A percentile compares a stretch with the other conserved stretches of the same genome.
Evolutionary conservation across 1,284 basidiomycete species (phyloP).

Genomic region (Mrakiaceae sp.): DNA sequence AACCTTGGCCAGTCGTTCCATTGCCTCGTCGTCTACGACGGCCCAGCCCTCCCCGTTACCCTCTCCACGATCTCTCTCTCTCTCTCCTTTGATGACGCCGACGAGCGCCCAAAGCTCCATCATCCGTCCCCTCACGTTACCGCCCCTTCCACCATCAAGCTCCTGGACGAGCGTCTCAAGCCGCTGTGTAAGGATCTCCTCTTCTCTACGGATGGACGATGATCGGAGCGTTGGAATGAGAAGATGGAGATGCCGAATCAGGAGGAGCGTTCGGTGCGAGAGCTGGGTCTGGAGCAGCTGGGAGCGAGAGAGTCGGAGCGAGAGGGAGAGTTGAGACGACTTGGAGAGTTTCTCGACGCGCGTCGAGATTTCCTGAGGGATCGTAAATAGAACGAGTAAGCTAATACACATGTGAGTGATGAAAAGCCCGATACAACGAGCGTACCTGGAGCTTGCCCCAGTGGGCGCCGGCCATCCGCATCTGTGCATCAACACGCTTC

Average conservation of each 20-base stretch:
- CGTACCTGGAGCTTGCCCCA: conserved; percentile 55
- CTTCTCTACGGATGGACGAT: conserved; percentile 66
- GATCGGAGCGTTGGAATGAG: conserved; percentile 66
- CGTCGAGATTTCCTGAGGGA: conserved; percentile 50
- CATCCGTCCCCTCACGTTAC: conserved; percentile 47
- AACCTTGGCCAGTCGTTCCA: conserved; percentile 64
- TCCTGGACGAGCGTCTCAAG: conserved; percentile 68
- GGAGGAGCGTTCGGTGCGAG: conserved; percentile 57
- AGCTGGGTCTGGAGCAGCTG: conserved; percentile 59
- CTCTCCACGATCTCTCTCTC: conserved; percentile 44
- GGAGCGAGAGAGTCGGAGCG: conserved; percentile 55
- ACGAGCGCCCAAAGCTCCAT: conserved; percentile 76
- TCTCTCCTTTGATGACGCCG: conserved; percentile 58
- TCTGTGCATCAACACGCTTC: conserved; percentile 66
- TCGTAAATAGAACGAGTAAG: neutral
- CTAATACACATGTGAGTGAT: conserved; percentile 3
- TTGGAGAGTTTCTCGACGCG: conserved; percentile 54
- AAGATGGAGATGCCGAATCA: conserved; percentile 41
- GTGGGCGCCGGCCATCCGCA: conserved; percentile 54
- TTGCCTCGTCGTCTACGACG: conserved; percentile 69
- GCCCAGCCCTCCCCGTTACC: conserved; percentile 50
- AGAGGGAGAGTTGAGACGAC: conserved; percentile 56
- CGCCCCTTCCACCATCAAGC: conserved; percentile 43
- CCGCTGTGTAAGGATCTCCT: conserved; percentile 55
- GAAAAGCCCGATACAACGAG: conserved; percentile 7